Percentiles rank a stretch among this genome's conserved stretches.
Evolutionary conservation across 768 basidiomycete species (phyloP).

Genomic region (Neoboletus brunneissimus): DNA sequence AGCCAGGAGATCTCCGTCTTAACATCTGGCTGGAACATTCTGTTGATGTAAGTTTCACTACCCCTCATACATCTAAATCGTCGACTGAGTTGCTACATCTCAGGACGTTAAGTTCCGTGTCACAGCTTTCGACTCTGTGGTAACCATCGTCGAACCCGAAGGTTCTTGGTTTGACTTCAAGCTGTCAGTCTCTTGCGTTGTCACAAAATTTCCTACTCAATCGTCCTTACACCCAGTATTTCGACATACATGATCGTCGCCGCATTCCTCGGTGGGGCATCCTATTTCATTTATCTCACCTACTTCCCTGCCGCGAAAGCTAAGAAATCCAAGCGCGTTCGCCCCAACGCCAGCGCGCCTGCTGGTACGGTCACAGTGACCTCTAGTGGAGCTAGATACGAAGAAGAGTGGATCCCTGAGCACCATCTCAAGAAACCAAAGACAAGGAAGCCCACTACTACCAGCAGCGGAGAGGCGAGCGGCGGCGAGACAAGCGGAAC

Average conservation of each 20-base stretch:
- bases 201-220: conserved; percentile 2
- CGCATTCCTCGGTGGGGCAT: conserved; percentile 58
- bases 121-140: conserved; percentile 69
- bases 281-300: conserved; percentile 62
- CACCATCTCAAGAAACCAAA: conserved; percentile 76
- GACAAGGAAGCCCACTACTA: conserved; percentile 44
- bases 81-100: background rate
- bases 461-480: conserved; percentile 61
- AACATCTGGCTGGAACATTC: conserved; percentile 75
- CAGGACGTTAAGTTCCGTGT: conserved; percentile 61
- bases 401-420: conserved; percentile 92
- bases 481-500: conserved; percentile 62
- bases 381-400: conserved; percentile 62
- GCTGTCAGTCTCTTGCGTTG: conserved; percentile 50
- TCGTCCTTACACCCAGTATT: conserved; percentile 35
- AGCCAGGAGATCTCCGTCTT: conserved; percentile 76
- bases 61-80: background rate
- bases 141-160: conserved; percentile 79
- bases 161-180: conserved; percentile 75
- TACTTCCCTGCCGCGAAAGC: conserved; percentile 62
- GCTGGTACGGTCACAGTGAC: conserved; percentile 60
- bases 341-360: conserved; percentile 49
- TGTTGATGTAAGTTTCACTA: conserved; percentile 47
- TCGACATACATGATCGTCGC: conserved; percentile 70
- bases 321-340: conserved; percentile 47